These are phyloP conservation scores for Abrus pulchellus DNA, from an alignment of 306 rosid genomes.

Conservation along the genomic window DNA sequence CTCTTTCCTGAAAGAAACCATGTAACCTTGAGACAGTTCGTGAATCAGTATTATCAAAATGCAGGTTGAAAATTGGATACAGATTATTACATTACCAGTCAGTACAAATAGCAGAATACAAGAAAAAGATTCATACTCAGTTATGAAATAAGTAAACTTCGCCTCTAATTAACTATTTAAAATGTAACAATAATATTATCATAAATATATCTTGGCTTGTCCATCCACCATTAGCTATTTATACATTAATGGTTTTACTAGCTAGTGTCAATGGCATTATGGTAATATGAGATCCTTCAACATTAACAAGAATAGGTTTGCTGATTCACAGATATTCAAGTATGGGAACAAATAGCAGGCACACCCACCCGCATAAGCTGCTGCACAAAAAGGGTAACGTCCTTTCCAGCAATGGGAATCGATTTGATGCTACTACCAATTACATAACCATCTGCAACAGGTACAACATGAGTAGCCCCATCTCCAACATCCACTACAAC, in stretches of 20 bases:
- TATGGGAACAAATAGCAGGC: slow-evolving; percentile 7
- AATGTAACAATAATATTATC: not conserved
- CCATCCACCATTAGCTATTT: slow-evolving; percentile 30
- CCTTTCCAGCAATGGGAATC: slow-evolving; percentile 92
- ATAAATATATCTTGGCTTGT: slow-evolving; percentile 7
- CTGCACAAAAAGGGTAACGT: slow-evolving; percentile 91
- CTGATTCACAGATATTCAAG: slow-evolving; percentile 23
- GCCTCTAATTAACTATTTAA: slow-evolving; percentile 5
- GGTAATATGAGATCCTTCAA: slow-evolving; percentile 19
- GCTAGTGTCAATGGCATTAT: slow-evolving; percentile 1
- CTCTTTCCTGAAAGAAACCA: slow-evolving; percentile 86
- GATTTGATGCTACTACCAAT: slow-evolving; percentile 99
- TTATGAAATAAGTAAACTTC: slow-evolving; percentile 7
- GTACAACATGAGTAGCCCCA: slow-evolving; percentile 95
- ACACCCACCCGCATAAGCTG: slow-evolving; percentile 95
- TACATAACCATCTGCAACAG: slow-evolving; percentile 99
- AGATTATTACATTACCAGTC: slow-evolving; percentile 29
- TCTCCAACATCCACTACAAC: slow-evolving; percentile 98
- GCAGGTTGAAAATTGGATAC: slow-evolving; percentile 31
- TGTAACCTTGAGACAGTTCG: slow-evolving; percentile 43
- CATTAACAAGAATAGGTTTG: slow-evolving; percentile 8
- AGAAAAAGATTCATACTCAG: not conserved
- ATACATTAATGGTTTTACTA: slow-evolving; percentile 22
- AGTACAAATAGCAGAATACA: not conserved
- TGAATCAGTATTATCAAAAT: slow-evolving; percentile 43